Conservation (phyloP, 192 early-diverging fungal species). For the Backusella liffmaniae region DNA sequence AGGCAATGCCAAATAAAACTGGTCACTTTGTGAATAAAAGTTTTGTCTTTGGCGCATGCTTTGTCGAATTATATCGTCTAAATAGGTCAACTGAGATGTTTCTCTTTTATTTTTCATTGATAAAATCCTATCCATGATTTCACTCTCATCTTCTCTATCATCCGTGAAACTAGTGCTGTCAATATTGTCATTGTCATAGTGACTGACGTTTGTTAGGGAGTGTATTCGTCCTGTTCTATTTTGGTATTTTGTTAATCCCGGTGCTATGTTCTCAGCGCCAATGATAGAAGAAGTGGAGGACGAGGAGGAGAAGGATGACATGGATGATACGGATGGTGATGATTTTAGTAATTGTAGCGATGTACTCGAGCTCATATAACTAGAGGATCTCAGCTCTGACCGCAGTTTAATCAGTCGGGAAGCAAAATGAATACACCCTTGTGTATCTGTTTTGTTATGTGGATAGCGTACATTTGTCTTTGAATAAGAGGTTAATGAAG, state of each 20-base stretch:
- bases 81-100: neutral
- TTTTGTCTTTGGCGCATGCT: neutral
- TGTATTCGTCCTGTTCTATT: neutral
- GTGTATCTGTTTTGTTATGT: neutral
- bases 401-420: slow-evolving; percentile 1
- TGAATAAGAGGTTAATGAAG: neutral
- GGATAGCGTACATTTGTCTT: neutral
- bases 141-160: neutral
- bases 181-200: neutral
- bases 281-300: neutral
- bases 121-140: neutral
- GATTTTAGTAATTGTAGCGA: neutral
- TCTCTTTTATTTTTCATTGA: neutral
- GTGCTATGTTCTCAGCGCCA: neutral
- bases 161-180: neutral
- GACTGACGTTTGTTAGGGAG: neutral
- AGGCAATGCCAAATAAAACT: slow-evolving; percentile 2
- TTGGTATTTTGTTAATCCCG: neutral
- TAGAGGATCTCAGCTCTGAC: slow-evolving; percentile 1
- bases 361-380: slow-evolving; percentile 7
- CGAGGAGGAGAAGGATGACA: neutral
- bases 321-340: neutral
- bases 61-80: neutral
- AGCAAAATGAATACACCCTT: slow-evolving; percentile 7
- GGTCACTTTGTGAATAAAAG: slow-evolving; percentile 4